Evolutionary conservation across 225 moss, liverwort and hornwort species (phyloP).

Genomic region (Physcomitrellopsis africana): DNA sequence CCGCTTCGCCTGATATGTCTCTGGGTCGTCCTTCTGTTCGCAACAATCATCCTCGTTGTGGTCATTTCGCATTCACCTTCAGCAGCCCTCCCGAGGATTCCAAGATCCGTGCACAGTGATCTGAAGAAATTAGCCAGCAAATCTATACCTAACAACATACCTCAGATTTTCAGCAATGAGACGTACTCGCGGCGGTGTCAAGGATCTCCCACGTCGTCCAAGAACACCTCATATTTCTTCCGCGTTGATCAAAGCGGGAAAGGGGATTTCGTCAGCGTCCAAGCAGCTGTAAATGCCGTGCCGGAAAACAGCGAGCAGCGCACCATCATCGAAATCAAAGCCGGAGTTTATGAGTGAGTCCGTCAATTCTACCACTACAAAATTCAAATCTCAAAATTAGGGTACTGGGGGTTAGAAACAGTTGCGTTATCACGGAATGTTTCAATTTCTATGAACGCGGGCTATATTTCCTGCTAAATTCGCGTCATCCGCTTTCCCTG

Average conservation of each 20-base stretch:
- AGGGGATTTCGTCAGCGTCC: conserved; percentile 54
- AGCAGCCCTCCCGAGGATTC: conserved; percentile 28
- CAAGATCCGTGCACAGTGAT: conserved; percentile 22
- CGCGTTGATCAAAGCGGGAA: conserved; percentile 48
- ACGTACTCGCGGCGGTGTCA: conserved; percentile 47
- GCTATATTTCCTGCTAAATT: too few relatives aligned
- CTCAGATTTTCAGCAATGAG: conserved; percentile 50
- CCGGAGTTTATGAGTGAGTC: conserved; percentile 66
- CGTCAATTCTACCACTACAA: not conserved
- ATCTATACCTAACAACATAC: conserved; percentile 17
- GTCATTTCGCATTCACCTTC: conserved; percentile 42
- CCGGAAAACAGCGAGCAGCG: conserved; percentile 61
- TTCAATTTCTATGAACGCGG: too few relatives aligned
- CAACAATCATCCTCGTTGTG: conserved; percentile 42
- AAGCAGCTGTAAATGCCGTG: conserved; percentile 69
- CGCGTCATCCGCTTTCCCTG: too few relatives aligned
- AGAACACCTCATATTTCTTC: conserved; percentile 51
- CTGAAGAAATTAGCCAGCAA: not conserved
- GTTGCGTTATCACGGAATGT: too few relatives aligned
- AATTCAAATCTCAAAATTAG: too few relatives aligned
- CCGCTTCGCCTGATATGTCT: conserved; percentile 46
- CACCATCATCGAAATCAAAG: conserved; percentile 61
- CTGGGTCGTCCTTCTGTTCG: conserved; percentile 49
- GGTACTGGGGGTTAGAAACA: too few relatives aligned
- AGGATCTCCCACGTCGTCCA: conserved; percentile 50